These are phyloP conservation scores for Pleurotus tuoliensis DNA, from an alignment of 768 basidiomycete species.

Conservation along the genomic window DNA sequence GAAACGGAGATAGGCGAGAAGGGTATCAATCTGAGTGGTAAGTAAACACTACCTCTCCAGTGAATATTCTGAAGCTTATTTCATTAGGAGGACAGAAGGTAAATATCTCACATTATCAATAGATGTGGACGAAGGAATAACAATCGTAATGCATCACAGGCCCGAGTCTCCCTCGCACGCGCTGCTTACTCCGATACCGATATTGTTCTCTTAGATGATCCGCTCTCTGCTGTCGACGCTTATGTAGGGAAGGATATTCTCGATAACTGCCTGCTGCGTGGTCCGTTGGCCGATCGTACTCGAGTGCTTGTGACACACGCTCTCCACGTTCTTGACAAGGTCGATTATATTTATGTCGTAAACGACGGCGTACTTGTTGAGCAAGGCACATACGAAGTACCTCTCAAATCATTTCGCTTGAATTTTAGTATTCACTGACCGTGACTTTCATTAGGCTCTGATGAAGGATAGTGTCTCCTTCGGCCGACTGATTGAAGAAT, in stretches of 20 bases:
- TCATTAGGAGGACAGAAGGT: conserved; percentile 30
- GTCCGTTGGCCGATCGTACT: conserved; percentile 51
- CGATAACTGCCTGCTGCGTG: conserved; percentile 53
- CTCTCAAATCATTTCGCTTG: neutral
- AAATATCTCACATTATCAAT: conserved; percentile 5
- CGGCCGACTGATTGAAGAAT: conserved; percentile 51
- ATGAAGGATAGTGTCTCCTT: conserved; percentile 40
- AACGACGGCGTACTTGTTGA: conserved; percentile 56
- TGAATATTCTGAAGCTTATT: neutral
- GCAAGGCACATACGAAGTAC: conserved; percentile 55
- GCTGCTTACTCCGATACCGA: conserved; percentile 73
- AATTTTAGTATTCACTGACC: too few relatives aligned
- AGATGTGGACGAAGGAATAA: neutral
- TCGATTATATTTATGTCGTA: conserved; percentile 64
- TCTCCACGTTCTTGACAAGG: conserved; percentile 52
- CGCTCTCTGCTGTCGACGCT: conserved; percentile 75
- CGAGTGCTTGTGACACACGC: conserved; percentile 61
- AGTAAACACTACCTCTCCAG: conserved; percentile 6
- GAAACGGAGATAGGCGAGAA: conserved; percentile 73
- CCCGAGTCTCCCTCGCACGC: conserved; percentile 72
- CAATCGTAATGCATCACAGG: conserved; percentile 29
- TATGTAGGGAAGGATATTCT: conserved; percentile 68
- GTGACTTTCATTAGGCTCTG: conserved; percentile 32
- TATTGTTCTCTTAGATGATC: conserved; percentile 78
- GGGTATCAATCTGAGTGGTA: conserved; percentile 66